phyloP scores from a whole-genome alignment of 2,329 filamentous ascomycete species.

The Colletotrichum simmondsii region DNA sequence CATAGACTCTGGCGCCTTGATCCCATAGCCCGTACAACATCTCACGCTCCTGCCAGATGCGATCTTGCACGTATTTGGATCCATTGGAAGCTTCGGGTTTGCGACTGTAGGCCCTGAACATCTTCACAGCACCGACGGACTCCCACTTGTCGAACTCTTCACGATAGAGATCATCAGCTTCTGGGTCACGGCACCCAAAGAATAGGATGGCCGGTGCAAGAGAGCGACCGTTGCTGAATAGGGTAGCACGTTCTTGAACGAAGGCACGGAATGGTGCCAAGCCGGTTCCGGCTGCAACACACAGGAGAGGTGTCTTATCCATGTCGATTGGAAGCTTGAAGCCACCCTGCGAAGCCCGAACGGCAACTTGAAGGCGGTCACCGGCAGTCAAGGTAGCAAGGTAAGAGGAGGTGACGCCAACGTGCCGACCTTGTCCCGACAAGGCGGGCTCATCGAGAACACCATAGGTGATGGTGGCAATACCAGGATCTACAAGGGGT shows the following conservation, averaged over 20 bases:
- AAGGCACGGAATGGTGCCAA: slow-evolving; percentile 98
- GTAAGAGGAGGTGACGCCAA: slow-evolving; percentile 72
- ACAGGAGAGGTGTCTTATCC: slow-evolving; percentile 91
- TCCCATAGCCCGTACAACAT: slow-evolving; percentile 48
- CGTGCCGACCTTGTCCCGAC: slow-evolving; percentile 59
- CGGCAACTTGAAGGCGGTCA: slow-evolving; percentile 61
- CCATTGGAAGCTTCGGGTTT: slow-evolving; percentile 55
- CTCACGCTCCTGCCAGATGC: slow-evolving; percentile 47
- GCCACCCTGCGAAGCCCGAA: slow-evolving; percentile 49
- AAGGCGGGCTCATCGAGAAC: slow-evolving; percentile 65
- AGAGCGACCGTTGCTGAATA: slow-evolving; percentile 54
- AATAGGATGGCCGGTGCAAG: slow-evolving; percentile 57
- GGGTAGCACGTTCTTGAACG: slow-evolving; percentile 90
- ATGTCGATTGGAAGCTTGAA: slow-evolving; percentile 88
- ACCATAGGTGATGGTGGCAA: slow-evolving; percentile 71
- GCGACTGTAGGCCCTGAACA: slow-evolving; percentile 66
- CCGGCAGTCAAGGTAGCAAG: slow-evolving; percentile 59
- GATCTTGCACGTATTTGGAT: slow-evolving; percentile 60
- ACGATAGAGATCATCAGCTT: slow-evolving; percentile 57
- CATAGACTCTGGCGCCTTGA: slow-evolving; percentile 62
- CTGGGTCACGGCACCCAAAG: slow-evolving; percentile 56
- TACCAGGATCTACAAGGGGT: slow-evolving; percentile 64
- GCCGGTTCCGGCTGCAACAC: slow-evolving; percentile 93
- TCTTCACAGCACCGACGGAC: slow-evolving; percentile 58
- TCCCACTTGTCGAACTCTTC: slow-evolving; percentile 59